Evolutionary conservation across 1,284 basidiomycete genomes (phyloP).

Genomic region (Irpex sp.): DNA sequence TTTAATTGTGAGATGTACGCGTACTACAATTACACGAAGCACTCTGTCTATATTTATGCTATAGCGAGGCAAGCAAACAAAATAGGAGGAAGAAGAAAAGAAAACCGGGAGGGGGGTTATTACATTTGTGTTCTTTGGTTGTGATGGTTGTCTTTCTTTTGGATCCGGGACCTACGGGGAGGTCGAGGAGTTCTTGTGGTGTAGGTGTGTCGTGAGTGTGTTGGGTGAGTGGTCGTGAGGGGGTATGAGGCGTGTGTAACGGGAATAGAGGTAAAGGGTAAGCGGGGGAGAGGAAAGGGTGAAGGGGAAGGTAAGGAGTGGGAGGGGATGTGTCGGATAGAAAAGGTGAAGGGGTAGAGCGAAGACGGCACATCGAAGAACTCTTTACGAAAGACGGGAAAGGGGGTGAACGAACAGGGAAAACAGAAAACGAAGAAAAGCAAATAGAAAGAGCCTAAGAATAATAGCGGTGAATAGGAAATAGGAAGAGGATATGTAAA

Average conservation of each 20-base stretch:
- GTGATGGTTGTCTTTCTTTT: neutral
- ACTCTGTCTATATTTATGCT: slow-evolving; percentile 24
- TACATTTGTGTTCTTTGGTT: too few relatives aligned
- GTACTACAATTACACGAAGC: slow-evolving; percentile 26
- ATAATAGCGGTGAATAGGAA: neutral
- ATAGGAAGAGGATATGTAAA: neutral
- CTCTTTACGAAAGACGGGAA: neutral
- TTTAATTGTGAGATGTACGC: slow-evolving; percentile 25
- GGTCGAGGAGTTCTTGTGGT: too few relatives aligned
- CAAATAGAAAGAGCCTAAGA: slow-evolving; percentile 1
- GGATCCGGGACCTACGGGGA: neutral
- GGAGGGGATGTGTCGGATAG: neutral
- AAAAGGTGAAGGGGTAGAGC: neutral
- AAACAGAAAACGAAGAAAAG: slow-evolving; percentile 2
- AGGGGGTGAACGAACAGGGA: slow-evolving; percentile 6
- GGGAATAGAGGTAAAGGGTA: neutral
- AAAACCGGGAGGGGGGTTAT: neutral
- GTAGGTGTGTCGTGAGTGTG: neutral
- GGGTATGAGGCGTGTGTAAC: neutral
- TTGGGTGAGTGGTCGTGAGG: neutral
- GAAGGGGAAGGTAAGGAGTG: neutral
- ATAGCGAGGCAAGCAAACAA: neutral
- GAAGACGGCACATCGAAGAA: neutral
- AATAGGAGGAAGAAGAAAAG: neutral
- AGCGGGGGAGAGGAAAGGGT: neutral